A percentile compares a stretch with the other conserved stretches of the same genome.
phyloP scores from a whole-genome alignment of 306 rosid species.

The Alnus glutinosa region DNA sequence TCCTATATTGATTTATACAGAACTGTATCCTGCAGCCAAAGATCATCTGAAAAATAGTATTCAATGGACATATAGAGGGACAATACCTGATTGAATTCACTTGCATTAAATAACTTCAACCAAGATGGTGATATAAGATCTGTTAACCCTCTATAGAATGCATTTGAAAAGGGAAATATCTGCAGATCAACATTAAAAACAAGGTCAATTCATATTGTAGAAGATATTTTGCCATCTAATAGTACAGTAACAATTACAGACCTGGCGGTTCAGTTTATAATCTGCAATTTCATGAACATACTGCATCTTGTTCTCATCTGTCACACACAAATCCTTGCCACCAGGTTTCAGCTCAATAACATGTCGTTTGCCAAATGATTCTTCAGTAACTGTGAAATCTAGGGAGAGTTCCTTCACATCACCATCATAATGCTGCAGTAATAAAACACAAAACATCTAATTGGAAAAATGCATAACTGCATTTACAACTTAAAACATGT shows the following conservation, averaged over 20 bases:
- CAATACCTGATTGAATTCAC: constrained; percentile 95
- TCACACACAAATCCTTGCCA: constrained; percentile 82
- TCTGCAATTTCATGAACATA: constrained; percentile 96
- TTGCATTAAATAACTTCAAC: constrained; percentile 91
- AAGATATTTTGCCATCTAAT: background rate
- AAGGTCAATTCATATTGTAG: constrained; percentile 29
- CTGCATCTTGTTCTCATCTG: constrained; percentile 91
- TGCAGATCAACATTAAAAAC: constrained; percentile 49
- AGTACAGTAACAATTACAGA: constrained; percentile 27
- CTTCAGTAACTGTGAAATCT: constrained; percentile 97
- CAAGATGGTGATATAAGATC: constrained; percentile 96
- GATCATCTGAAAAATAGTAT: constrained; percentile 10
- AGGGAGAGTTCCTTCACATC: constrained; percentile 79
- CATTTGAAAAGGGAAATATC: constrained; percentile 88
- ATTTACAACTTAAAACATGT: constrained; percentile 19
- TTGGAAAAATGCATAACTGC: constrained; percentile 28
- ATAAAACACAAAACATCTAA: constrained; percentile 33
- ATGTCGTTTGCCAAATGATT: constrained; percentile 76
- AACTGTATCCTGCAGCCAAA: background rate
- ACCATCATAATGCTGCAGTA: constrained; percentile 76
- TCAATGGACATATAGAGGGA: constrained; percentile 18
- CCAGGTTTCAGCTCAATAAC: constrained; percentile 86
- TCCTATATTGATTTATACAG: no score
- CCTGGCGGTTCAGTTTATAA: constrained; percentile 97
- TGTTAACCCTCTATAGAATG: constrained; percentile 80